Evolutionary conservation across 805 yeast genomes (phyloP).

Genomic region (Candida alai): DNA sequence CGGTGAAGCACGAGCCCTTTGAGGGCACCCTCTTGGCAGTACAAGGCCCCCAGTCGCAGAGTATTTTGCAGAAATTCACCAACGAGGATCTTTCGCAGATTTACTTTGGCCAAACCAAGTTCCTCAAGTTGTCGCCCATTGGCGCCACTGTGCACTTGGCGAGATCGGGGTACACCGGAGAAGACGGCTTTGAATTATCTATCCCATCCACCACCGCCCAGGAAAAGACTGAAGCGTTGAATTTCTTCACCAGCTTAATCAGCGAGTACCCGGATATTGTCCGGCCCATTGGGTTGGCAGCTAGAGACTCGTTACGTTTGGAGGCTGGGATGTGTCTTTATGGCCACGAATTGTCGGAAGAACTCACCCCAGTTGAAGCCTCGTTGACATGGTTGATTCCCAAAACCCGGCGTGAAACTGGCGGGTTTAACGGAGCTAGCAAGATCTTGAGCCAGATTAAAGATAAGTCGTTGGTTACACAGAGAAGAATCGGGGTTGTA

Average conservation of each 20-base stretch:
- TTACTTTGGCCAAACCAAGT: conserved; percentile 69
- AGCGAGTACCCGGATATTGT: conserved; percentile 51
- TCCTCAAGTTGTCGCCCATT: conserved; percentile 35
- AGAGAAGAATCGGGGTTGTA: conserved; percentile 67
- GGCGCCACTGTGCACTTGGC: conserved; percentile 65
- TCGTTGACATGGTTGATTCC: conserved; percentile 88
- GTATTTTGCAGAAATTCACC: conserved; percentile 61
- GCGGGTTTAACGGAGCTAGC: conserved; percentile 71
- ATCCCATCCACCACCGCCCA: conserved; percentile 49
- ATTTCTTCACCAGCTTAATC: conserved; percentile 59
- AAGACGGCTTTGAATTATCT: conserved; percentile 94
- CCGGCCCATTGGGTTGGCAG: conserved; percentile 94
- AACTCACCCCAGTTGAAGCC: conserved; percentile 82
- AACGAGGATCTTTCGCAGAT: conserved; percentile 53
- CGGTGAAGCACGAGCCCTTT: conserved; percentile 43
- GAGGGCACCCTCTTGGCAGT: conserved; percentile 81
- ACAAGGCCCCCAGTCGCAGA: conserved; percentile 88
- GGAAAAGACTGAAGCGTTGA: conserved; percentile 43
- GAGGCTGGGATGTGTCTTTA: conserved; percentile 99
- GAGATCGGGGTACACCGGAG: conserved; percentile 97
- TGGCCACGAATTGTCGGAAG: conserved; percentile 84
- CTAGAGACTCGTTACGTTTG: conserved; percentile 89
- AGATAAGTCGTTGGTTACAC: conserved; percentile 55
- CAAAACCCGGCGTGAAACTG: conserved; percentile 60
- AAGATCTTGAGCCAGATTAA: conserved; percentile 67